Percentiles rank a stretch among this genome's conserved stretches.
Evolutionary conservation across 1,139 yeast genomes (phyloP).

Genomic region (Debaryomycetaceae sp.): DNA sequence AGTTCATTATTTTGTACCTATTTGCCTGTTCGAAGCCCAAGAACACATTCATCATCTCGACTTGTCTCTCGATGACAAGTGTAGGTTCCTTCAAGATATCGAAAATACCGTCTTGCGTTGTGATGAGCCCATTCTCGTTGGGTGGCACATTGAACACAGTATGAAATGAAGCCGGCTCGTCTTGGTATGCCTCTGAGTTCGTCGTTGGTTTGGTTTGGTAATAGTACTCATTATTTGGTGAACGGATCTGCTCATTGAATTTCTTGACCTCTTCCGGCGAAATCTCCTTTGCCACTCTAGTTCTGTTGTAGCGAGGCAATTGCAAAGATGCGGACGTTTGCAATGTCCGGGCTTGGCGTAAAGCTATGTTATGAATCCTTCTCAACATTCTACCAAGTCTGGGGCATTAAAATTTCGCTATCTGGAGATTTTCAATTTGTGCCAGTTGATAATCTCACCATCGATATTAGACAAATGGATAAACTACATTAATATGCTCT

Average conservation of each 20-base stretch:
- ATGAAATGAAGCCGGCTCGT: constrained; percentile 24
- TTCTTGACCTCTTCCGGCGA: constrained; percentile 33
- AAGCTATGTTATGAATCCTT: not conserved
- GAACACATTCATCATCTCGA: constrained; percentile 83
- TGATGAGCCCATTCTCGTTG: constrained; percentile 46
- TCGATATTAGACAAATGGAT: no score
- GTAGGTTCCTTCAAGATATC: constrained; percentile 71
- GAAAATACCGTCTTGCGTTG: constrained; percentile 53
- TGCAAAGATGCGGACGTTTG: not conserved
- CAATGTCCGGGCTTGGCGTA: not conserved
- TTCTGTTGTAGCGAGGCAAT: constrained; percentile 12
- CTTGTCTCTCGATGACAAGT: constrained; percentile 77
- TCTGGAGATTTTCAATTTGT: no score
- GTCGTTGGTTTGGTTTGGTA: constrained; percentile 29
- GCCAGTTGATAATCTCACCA: no score
- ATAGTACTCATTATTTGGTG: constrained; percentile 14
- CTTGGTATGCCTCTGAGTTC: constrained; percentile 12
- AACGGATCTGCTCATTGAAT: constrained; percentile 15
- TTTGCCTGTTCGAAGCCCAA: constrained; percentile 92
- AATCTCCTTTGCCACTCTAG: constrained; percentile 35
- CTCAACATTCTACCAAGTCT: not conserved
- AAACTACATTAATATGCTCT: no score
- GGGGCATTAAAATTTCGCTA: no score
- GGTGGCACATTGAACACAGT: constrained; percentile 34
- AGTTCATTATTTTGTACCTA: constrained; percentile 68